These are phyloP conservation scores for Gyromitra esculenta DNA, from an alignment of 2,329 filamentous ascomycete genomes.

Conservation along the genomic window DNA sequence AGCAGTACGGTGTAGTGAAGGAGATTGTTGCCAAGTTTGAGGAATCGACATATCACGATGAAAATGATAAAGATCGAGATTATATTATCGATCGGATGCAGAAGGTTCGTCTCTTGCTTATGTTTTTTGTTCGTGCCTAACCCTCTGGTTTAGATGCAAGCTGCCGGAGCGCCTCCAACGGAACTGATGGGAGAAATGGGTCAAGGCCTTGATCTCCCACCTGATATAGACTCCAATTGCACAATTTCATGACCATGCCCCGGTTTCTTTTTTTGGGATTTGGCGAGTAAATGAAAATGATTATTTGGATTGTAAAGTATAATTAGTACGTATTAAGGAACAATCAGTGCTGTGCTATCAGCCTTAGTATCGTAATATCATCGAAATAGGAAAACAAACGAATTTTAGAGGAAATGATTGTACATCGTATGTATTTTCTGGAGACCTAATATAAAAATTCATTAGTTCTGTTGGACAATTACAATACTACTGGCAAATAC, in stretches of 20 bases:
- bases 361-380: constrained; percentile 19
- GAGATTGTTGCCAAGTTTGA: constrained; percentile 94
- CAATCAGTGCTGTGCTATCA: constrained; percentile 6
- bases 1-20: constrained; percentile 79
- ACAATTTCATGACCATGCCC: constrained; percentile 62
- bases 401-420: not conserved
- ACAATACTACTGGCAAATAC: constrained; percentile 2
- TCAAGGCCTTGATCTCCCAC: constrained; percentile 75
- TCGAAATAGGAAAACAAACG: not conserved
- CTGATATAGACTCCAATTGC: constrained; percentile 69
- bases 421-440: not conserved
- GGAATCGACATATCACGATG: constrained; percentile 79
- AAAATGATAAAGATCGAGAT: constrained; percentile 81
- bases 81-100: constrained; percentile 99
- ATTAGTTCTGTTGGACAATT: not conserved
- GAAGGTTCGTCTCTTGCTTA: constrained; percentile 69
- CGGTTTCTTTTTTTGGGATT: not conserved
- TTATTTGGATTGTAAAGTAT: constrained; percentile 37
- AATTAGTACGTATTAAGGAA: constrained; percentile 28
- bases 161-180: constrained; percentile 84
- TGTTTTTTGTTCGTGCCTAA: constrained; percentile 40
- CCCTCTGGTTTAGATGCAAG: constrained; percentile 84
- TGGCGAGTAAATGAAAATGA: not conserved
- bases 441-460: not conserved
- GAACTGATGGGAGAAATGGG: constrained; percentile 92